Base-by-base conservation (phyloP, 208 protist species). In the Crithidia expoeki region DNA sequence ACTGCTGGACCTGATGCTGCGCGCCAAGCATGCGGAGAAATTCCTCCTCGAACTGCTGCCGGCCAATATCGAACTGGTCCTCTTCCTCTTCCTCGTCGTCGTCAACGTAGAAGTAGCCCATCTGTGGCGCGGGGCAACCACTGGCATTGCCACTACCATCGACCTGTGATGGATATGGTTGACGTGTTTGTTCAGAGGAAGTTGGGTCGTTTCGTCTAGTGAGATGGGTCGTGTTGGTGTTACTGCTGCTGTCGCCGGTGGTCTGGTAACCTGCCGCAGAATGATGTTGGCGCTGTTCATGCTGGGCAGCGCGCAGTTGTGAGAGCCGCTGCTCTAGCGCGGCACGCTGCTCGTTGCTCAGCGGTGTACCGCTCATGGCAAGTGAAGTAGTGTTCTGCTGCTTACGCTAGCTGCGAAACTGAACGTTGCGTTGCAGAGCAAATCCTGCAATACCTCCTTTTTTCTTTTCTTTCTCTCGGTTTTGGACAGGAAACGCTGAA, bases 311-410 rank as follows among this genome's bases (percentile, higher is more conserved):
- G 19, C 57, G 66, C 68, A 94, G 79, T 33, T 80, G 62, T 0
- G 55, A 69, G 25, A 94, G 63, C 27, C 80, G 74, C 59, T 72
- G 68, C 63, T 86, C 80, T 27, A 86, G 70, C 42, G 70, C 81
- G 6, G 79, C 83, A 12, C 85, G 85, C 74, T 89, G 76, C 66
- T 87, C 85, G 21, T 83, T 72, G 33, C 72, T 79, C 76, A 85
- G 71, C 11, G 80, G 82, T 16, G 47, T 34, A 2, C 36, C 57
- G 42, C 59, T 76, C 76, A 81, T 81, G 36, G 4, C 68, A 51
- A 33, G n/a, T n/a, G 42, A 4, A 17, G 42, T n/a, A n/a, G n/a
- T n/a, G n/a, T n/a, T n/a, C n/a, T n/a, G n/a, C n/a, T n/a, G n/a
- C n/a, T n/a, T n/a, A n/a, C n/a, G n/a, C n/a, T n/a, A n/a, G n/a